Evolutionary conservation across 2,329 filamentous ascomycete genomes (phyloP), one percentile per base, ranked within the genome.

Genomic region (Fusarium robinianum): DNA sequence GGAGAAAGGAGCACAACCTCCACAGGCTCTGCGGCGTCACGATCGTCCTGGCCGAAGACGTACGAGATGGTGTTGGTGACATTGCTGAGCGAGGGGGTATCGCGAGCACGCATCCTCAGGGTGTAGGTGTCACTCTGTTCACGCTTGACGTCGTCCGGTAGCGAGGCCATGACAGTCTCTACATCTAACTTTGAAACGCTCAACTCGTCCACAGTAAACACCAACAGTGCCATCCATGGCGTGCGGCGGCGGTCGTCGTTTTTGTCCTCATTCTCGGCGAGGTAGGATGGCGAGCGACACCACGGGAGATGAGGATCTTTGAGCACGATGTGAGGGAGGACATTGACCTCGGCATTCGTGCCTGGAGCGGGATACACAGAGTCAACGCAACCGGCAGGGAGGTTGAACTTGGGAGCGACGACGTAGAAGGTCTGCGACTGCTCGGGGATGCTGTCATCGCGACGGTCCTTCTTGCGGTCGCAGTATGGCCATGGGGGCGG

Each of bases 261-360:
- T 11, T 22, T 23, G 5, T 8, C 8, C 41, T 41, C 18, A n/a
- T n/a, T n/a, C n/a, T n/a, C n/a, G n/a, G n/a, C n/a, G n/a, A n/a
- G n/a, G n/a, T n/a, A n/a, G n/a, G 12, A 16, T 7, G n/a, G 8
- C 5, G 14, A 21, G 3, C 68, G 50, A 46, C 70, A 66, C 73
- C 73, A 75, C 2, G 72, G 72, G 5, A 73, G 35, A 40, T 66
- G 61, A 2, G 70, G 65, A 46, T 75, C 69, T 5, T 55, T 67
- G 19, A 75, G 57, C 3, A 75, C 69, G 1, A 76, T 53, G 52
- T 76, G 71, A 1, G 73, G 73, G 4, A 75, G 58, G 2, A 67
- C 61, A 2, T 50, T 24, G 5, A 32, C 39, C 1, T 52, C 37
- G 7, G 65, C 72, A 2, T 44, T 22, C 37, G 69, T 53, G 3